Conservation (phyloP, 164 flowering plant species). For the Piper longum region DNA sequence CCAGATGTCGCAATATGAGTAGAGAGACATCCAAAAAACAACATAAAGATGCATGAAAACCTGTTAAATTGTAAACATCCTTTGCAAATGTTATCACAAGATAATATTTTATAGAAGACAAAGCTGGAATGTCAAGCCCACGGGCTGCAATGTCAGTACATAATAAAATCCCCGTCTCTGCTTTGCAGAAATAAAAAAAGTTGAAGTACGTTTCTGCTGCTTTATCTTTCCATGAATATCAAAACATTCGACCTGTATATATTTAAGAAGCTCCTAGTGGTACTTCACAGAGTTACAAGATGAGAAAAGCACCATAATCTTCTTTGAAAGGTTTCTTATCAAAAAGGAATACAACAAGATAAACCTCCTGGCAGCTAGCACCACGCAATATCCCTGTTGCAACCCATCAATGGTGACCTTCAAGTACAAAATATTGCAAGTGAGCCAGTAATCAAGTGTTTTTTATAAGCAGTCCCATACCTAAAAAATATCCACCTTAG, state of each 20-base stretch:
- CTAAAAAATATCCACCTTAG: conserved; percentile 29
- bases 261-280: conserved; percentile 76
- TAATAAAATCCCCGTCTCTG: conserved; percentile 73
- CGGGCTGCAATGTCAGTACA: conserved; percentile 98
- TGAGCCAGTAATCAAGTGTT: neutral
- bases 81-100: neutral
- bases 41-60: too few species aligned
- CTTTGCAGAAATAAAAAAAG: conserved; percentile 77
- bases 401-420: conserved; percentile 86
- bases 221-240: conserved; percentile 92
- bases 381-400: conserved; percentile 78
- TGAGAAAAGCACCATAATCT: conserved; percentile 95
- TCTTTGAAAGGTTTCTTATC: conserved; percentile 71
- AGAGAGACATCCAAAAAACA: neutral
- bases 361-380: conserved; percentile 70
- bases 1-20: neutral
- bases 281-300: conserved; percentile 87
- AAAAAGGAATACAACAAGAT: conserved; percentile 66
- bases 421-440: conserved; percentile 7
- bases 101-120: neutral
- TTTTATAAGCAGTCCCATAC: neutral
- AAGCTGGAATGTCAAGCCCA: conserved; percentile 80
- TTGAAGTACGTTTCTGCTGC: conserved; percentile 71
- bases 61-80: neutral
- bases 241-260: conserved; percentile 52